Conservation (phyloP, 257 asterid species). For the Thymus mandschuricus region DNA sequence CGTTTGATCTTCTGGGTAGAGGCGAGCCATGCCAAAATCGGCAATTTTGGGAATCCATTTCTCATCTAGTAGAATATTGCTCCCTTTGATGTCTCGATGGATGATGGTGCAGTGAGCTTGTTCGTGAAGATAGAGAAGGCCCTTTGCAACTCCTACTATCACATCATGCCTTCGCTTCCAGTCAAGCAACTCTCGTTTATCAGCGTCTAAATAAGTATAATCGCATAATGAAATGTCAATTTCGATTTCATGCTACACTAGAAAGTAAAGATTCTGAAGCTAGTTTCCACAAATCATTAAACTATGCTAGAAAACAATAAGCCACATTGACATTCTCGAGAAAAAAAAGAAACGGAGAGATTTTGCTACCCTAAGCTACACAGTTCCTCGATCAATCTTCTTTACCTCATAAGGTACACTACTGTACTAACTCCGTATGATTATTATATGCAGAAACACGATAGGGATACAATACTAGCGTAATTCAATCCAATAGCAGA, state of each 20-base stretch:
- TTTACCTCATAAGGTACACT: neutral
- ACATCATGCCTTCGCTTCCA: conserved; percentile 85
- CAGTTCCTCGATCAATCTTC: no score
- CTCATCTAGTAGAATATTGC: conserved; percentile 87
- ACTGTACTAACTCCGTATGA: neutral
- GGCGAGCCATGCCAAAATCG: conserved; percentile 94
- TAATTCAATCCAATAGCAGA: no score
- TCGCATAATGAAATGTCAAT: conserved; percentile 28
- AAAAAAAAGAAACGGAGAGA: no score
- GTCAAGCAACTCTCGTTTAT: conserved; percentile 49
- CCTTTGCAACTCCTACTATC: conserved; percentile 78
- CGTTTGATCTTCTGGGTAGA: conserved; percentile 72
- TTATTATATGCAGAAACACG: neutral
- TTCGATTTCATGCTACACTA: conserved; percentile 15
- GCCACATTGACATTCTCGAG: neutral
- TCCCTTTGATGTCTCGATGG: conserved; percentile 92
- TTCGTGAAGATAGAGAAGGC: conserved; percentile 87
- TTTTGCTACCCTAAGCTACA: no score
- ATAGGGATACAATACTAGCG: no score
- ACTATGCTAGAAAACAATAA: neutral
- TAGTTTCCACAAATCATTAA: conserved; percentile 18
- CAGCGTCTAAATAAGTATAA: conserved; percentile 53
- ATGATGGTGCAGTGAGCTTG: conserved; percentile 77
- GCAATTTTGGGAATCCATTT: conserved; percentile 94
- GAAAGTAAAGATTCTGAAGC: conserved; percentile 14